Evolutionary conservation across 176 grass and related monocot genomes (phyloP).

Genomic region (Ensete ventricosum): DNA sequence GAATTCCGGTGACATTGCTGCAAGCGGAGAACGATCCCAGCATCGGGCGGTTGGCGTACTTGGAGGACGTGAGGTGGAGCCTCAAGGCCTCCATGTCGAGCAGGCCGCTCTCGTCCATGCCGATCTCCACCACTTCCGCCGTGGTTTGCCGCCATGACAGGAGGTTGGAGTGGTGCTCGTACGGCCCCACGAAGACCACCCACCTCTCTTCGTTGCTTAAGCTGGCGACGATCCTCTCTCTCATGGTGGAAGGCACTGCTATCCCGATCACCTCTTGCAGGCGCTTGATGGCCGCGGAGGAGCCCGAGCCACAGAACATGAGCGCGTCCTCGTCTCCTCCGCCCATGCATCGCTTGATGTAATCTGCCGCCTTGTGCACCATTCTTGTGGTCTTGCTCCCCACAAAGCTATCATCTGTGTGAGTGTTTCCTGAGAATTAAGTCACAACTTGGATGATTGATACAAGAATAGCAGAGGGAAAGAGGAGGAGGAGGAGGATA

Average conservation of each 20-base stretch:
- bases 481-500: background rate
- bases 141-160: constrained; percentile 71
- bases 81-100: constrained; percentile 43
- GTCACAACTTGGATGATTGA: background rate
- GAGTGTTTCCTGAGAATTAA: constrained; percentile 53
- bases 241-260: constrained; percentile 20
- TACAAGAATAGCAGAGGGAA: background rate
- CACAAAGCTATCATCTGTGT: constrained; percentile 70
- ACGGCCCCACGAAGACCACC: constrained; percentile 72
- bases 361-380: constrained; percentile 41
- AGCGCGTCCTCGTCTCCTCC: constrained; percentile 36
- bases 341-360: constrained; percentile 71
- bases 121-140: constrained; percentile 65
- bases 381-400: constrained; percentile 62
- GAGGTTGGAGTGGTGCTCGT: constrained; percentile 87
- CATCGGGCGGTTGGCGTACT: constrained; percentile 42
- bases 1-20: constrained; percentile 74
- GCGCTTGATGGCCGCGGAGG: constrained; percentile 69
- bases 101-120: constrained; percentile 29
- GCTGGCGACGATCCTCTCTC: constrained; percentile 5
- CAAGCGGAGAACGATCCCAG: constrained; percentile 78
- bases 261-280: constrained; percentile 70
- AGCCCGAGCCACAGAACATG: constrained; percentile 56
- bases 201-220: constrained; percentile 49
- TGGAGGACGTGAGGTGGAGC: constrained; percentile 12